Conservation (phyloP, 768 basidiomycete genomes). For the Boletus rubescentipes region DNA sequence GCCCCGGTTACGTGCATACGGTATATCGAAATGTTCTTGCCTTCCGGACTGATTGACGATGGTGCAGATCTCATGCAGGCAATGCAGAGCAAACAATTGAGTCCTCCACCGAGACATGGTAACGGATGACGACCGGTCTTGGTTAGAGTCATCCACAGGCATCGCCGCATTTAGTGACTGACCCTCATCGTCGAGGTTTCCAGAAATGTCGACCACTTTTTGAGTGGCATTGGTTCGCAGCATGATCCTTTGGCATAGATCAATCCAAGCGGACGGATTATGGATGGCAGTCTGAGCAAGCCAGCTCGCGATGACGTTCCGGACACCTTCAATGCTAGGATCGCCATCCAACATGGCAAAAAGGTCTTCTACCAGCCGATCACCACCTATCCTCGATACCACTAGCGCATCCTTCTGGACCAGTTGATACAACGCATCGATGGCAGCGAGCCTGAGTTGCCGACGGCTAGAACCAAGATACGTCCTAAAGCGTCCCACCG, state of each 20-base stretch:
- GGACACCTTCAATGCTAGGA: slow-evolving; percentile 88
- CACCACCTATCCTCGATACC: slow-evolving; percentile 93
- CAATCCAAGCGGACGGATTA: slow-evolving; percentile 97
- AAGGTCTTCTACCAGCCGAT: slow-evolving; percentile 89
- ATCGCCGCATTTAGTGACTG: slow-evolving; percentile 78
- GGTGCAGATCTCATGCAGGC: slow-evolving; percentile 84
- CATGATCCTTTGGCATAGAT: slow-evolving; percentile 97
- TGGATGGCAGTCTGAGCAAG: slow-evolving; percentile 89
- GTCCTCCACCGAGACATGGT: slow-evolving; percentile 91
- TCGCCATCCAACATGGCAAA: slow-evolving; percentile 96
- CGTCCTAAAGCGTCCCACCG: slow-evolving; percentile 73
- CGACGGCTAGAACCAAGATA: slow-evolving; percentile 80
- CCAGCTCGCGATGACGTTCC: slow-evolving; percentile 93
- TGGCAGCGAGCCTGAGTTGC: slow-evolving; percentile 89
- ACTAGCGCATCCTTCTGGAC: slow-evolving; percentile 91
- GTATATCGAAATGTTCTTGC: slow-evolving; percentile 81
- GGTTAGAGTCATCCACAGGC: slow-evolving; percentile 28
- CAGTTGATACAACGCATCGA: slow-evolving; percentile 94
- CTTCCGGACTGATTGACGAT: slow-evolving; percentile 71
- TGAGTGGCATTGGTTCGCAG: slow-evolving; percentile 86
- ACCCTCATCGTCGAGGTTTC: slow-evolving; percentile 83
- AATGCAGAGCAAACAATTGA: slow-evolving; percentile 90
- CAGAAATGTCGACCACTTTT: slow-evolving; percentile 62
- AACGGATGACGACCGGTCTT: slow-evolving; percentile 36
- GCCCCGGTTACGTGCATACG: slow-evolving; percentile 62